Evolutionary conservation across 2,329 filamentous ascomycete genomes (phyloP), one percentile per base, ranked within the genome.

Genomic region (Ophiostoma ips): DNA sequence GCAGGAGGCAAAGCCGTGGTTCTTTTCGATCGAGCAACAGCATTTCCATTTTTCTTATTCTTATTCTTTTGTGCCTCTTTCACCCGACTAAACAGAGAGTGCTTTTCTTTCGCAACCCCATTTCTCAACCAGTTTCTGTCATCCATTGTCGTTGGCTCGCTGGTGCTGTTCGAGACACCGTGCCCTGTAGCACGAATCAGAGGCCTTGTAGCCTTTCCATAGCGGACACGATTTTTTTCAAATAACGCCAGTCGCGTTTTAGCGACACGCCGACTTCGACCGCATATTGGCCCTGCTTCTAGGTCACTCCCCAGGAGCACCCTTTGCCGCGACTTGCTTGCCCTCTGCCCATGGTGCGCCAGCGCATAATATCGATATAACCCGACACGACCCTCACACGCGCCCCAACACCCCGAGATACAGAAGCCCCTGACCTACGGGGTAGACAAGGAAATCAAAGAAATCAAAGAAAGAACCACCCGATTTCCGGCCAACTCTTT

Each of bases 231-330:
- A 49, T 49, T 46, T 49, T 28, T 49, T 28, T 28, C 24, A 8
- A 43, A 43, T 43, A 50, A 43, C 41, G 30, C 47, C 36, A 30
- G 30, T 43, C 50, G 46, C 50, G 50, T 48, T 40, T 46, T 48
- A 43, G 43, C 34, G 30, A 44, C 45, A 48, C 45, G 45, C 50
- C 45, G 19, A 48, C 45, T 40, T 36, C 37, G 38, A 35, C 38
- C 50, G 38, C 45, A 44, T 28, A 18, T 47, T 36, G 45, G 21
- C 45, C 24, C 10, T 30, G 40, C n/a, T 28, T 24, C 36, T 36
- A 41, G 36, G 18, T 43, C 37, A 15, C 35, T 41, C 15, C n/a
- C n/a, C 38, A 7, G 21, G 15, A 7, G 21, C 16, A 31, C 44
- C 35, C 28, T 24, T 46, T 18, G 13, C 15, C 44, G 31, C 44